Evolutionary conservation across 257 asterid species (phyloP).

Genomic region (Lavandula angustifolia): DNA sequence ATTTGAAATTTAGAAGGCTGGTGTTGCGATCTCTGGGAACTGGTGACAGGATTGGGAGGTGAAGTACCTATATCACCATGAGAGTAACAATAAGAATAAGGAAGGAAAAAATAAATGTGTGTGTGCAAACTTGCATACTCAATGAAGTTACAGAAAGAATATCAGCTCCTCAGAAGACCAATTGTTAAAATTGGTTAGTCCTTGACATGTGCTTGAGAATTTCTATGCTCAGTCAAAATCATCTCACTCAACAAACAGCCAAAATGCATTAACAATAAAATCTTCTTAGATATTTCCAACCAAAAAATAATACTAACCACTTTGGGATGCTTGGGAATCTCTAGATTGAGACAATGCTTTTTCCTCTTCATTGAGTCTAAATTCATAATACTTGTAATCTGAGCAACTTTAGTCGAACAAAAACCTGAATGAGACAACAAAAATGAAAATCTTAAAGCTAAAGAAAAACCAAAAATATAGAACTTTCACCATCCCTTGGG

Average conservation of each 20-base stretch:
- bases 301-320: slow-evolving; percentile 47
- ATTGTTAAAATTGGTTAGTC: not conserved
- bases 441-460: slow-evolving; percentile 4
- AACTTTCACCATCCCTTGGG: too few relatives aligned
- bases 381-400: slow-evolving; percentile 84
- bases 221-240: slow-evolving; percentile 1
- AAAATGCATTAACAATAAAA: not conserved
- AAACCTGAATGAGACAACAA: slow-evolving; percentile 50
- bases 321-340: slow-evolving; percentile 50
- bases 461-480: not conserved
- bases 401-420: slow-evolving; percentile 73
- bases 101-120: not conserved
- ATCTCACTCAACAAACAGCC: not conserved
- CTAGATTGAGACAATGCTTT: slow-evolving; percentile 60
- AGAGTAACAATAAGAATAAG: not conserved
- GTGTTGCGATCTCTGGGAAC: slow-evolving; percentile 54
- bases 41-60: slow-evolving; percentile 34
- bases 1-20: slow-evolving; percentile 58
- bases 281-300: slow-evolving; percentile 11
- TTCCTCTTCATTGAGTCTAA: slow-evolving; percentile 71
- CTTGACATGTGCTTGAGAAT: not conserved
- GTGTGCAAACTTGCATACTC: not conserved
- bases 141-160: not conserved
- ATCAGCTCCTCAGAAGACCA: not conserved
- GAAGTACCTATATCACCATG: slow-evolving; percentile 42